These are phyloP conservation scores for Adansonia grandidieri DNA, from an alignment of 441 rosid genomes.

Conservation along the genomic window DNA sequence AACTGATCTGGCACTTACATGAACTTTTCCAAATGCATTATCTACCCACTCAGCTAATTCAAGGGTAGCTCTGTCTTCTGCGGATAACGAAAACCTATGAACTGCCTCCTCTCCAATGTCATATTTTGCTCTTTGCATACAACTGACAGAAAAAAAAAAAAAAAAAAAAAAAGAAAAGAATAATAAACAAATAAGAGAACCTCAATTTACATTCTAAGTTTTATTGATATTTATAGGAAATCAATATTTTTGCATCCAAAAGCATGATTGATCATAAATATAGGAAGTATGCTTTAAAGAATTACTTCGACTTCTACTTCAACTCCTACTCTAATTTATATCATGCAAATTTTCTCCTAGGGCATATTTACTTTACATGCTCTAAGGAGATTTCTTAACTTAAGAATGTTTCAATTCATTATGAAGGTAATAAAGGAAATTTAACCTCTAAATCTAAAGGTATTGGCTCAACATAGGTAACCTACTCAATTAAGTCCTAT, in stretches of 20 bases:
- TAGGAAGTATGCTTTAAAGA: not conserved
- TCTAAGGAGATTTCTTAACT: not conserved
- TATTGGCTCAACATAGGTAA: not conserved
- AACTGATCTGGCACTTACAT: constrained; percentile 59
- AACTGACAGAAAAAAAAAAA: constrained; percentile 46
- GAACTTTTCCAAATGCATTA: constrained; percentile 71
- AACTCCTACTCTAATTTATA: constrained; percentile 10
- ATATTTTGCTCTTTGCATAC: constrained; percentile 96
- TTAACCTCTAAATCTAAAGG: not conserved
- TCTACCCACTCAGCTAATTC: constrained; percentile 99
- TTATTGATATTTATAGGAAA: constrained; percentile 21
- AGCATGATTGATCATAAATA: constrained; percentile 17
- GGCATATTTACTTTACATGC: constrained; percentile 7
- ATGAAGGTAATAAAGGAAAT: not conserved
- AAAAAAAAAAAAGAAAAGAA: not conserved
- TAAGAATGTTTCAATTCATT: not conserved
- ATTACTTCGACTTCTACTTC: constrained; percentile 13
- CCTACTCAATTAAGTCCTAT: constrained; percentile 1
- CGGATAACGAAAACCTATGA: constrained; percentile 92
- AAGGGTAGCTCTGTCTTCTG: constrained; percentile 97
- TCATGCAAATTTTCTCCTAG: not conserved
- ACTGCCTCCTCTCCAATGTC: constrained; percentile 98
- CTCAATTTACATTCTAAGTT: constrained; percentile 11
- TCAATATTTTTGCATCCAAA: constrained; percentile 14
- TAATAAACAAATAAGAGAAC: constrained; percentile 33